Conservation (phyloP, 768 basidiomycete species). For the Cystofilobasidium macerans region DNA sequence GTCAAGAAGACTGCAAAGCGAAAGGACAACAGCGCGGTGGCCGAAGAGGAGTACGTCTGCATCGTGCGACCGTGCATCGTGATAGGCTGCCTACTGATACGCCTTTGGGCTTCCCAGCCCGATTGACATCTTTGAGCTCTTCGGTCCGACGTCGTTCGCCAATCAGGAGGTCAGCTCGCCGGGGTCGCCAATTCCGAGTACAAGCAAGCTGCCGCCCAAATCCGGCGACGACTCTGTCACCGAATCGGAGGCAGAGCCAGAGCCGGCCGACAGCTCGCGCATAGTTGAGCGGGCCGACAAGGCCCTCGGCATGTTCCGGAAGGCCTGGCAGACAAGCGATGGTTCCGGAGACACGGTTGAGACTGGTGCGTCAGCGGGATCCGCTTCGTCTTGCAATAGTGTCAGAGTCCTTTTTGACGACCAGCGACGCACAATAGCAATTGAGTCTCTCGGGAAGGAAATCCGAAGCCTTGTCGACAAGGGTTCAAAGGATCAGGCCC, state of each 20-base stretch:
- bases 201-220: not conserved
- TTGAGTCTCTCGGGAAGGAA: not conserved
- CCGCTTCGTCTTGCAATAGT: not conserved
- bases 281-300: not conserved
- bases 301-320: not conserved
- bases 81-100: too few species aligned
- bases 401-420: not conserved
- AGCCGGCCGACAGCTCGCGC: not conserved
- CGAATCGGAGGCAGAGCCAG: not conserved
- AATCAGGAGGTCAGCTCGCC: not conserved
- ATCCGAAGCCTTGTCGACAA: not conserved
- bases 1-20: constrained; percentile 48
- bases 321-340: not conserved
- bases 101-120: too few species aligned
- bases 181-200: not conserved
- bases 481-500: not conserved
- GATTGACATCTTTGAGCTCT: too few species aligned
- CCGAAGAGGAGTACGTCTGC: constrained; percentile 37
- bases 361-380: not conserved
- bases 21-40: constrained; percentile 37
- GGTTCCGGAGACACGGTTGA: not conserved
- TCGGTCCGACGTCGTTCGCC: too few species aligned
- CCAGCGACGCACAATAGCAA: not conserved
- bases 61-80: too few species aligned
- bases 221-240: not conserved